Evolutionary conservation across 805 yeast genomes (phyloP), one percentile per base, ranked within the genome.

Genomic region (Lipomyces chichibuensis): DNA sequence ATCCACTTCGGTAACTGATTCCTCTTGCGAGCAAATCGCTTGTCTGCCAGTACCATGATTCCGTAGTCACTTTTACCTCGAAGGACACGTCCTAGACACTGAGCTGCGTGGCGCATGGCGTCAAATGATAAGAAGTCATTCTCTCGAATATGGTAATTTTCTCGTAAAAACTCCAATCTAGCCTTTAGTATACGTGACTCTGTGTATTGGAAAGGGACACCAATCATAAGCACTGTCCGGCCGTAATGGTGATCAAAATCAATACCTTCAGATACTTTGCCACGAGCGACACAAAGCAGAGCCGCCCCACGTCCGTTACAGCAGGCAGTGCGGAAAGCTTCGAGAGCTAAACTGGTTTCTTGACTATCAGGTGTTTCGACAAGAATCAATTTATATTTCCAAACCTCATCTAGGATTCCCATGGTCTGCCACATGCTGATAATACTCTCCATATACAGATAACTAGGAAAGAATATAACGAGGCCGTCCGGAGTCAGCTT

Each of bases 51-150:
- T 55, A 95, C 98, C 99, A 95, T 95, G 72, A 95, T 90, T 70
- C 99, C 99, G 77, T 95, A 95, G 81, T 95, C 99, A 76, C 95
- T 98, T 77, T 95, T 95, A 72, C 99, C 99, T 81, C 99, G 86
- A 70, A 95, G 81, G 63, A 95, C 99, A 76, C 99, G 87, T 11
- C 99, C 99, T 75, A 95, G 80, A 79, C 99, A 95, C 78, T 95
- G 99, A 0, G 99, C 98, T 3, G 98, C 99, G 80, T 95, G 99
- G 76, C 99, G 87, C 99, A 95, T 95, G 14, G 99, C 99, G 79
- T 95, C 99, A 83, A 95, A 95, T 11, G 98, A 93, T 51, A 95
- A 77, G 76, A 95, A 95, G 75, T 95, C 99, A 75, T 91, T 92
- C 75, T 95, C 99, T 70, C 92, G 84, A 64, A 95, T 94, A 74